phyloP scores from a whole-genome alignment of 2,329 filamentous ascomycete species.

The Cordyceps pruinosa region DNA sequence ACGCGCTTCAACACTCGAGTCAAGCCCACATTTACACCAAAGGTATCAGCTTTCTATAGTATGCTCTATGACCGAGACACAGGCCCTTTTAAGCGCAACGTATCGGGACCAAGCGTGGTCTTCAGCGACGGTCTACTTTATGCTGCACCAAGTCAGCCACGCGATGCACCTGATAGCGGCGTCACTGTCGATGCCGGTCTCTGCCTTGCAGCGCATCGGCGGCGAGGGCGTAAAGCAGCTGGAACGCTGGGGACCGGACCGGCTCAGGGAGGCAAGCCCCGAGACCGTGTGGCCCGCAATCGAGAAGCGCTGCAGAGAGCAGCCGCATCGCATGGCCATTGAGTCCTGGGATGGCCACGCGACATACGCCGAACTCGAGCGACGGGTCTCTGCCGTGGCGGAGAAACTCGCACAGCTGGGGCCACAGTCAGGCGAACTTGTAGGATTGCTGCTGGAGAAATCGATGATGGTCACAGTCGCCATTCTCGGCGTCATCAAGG shows the following conservation, averaged over 20 bases:
- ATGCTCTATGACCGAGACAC: background rate
- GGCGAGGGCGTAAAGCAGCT: background rate
- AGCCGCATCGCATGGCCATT: slow-evolving; percentile 13
- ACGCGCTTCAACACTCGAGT: too few species aligned
- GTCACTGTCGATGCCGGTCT: background rate
- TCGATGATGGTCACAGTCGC: slow-evolving; percentile 20
- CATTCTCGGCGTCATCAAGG: slow-evolving; percentile 22
- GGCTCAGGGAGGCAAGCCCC: background rate
- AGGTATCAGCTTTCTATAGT: background rate
- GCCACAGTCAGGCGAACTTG: slow-evolving; percentile 10
- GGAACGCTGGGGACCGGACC: background rate
- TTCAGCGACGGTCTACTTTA: background rate
- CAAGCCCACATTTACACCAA: background rate
- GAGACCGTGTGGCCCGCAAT: background rate
- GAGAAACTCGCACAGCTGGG: background rate
- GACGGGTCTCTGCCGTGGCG: slow-evolving; percentile 17
- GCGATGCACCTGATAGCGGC: background rate
- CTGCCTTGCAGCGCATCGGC: background rate
- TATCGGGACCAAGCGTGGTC: background rate
- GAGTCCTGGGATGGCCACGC: slow-evolving; percentile 21
- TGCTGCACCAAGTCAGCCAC: background rate
- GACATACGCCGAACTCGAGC: slow-evolving; percentile 20
- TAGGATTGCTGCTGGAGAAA: slow-evolving; percentile 24
- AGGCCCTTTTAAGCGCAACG: background rate
- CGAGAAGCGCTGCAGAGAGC: background rate